Percentiles rank a stretch among this genome's conserved stretches.
These are phyloP conservation scores for Epichloe gansuensis DNA, from an alignment of 2,329 filamentous ascomycete species.

Conservation along the genomic window DNA sequence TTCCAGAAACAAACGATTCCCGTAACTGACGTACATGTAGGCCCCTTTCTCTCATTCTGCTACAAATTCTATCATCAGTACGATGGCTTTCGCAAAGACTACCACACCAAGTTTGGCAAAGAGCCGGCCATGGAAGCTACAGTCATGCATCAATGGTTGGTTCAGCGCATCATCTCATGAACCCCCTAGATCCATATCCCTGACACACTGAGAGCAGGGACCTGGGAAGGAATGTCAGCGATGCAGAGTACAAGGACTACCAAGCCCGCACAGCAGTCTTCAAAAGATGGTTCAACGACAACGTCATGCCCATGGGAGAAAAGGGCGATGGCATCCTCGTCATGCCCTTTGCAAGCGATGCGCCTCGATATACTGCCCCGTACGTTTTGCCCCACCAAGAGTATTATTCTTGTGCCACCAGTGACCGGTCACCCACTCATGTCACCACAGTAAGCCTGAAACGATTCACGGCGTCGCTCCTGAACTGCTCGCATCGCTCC, in stretches of 20 bases:
- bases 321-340: slow-evolving; percentile 12
- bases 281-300: slow-evolving; percentile 19
- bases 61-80: slow-evolving; percentile 22
- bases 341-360: slow-evolving; percentile 12
- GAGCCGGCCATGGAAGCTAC: slow-evolving; percentile 19
- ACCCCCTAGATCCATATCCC: too few species aligned
- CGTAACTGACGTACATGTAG: slow-evolving; percentile 8
- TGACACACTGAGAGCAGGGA: slow-evolving; percentile 10
- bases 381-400: neutral
- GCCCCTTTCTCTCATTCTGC: slow-evolving; percentile 18
- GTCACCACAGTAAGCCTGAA: neutral
- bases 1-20: neutral
- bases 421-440: too few species aligned
- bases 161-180: neutral
- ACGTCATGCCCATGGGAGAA: slow-evolving; percentile 12
- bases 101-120: slow-evolving; percentile 12
- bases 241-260: slow-evolving; percentile 13
- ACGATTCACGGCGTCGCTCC: slow-evolving; percentile 14
- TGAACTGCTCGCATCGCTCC: slow-evolving; percentile 16
- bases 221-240: slow-evolving; percentile 13
- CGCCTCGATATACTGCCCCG: slow-evolving; percentile 10
- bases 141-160: slow-evolving; percentile 18
- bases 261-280: slow-evolving; percentile 16
- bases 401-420: neutral
- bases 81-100: slow-evolving; percentile 16